Evolutionary conservation across 2,329 filamentous ascomycete genomes (phyloP).

Genomic region (Madurella fahalii): DNA sequence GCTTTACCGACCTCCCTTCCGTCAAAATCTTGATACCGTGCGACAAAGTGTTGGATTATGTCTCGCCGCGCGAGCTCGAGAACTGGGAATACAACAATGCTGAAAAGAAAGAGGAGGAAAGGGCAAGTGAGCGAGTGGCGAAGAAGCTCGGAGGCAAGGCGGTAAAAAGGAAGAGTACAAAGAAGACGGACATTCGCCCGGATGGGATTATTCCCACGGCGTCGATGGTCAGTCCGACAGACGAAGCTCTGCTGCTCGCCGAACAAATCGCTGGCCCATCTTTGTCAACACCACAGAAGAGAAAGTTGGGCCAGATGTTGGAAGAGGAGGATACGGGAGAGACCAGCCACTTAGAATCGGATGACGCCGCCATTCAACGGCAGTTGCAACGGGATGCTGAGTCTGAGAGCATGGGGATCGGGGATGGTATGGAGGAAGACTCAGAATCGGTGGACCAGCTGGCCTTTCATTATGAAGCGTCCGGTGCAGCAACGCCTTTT

Average conservation of each 20-base stretch:
- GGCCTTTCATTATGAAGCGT: background rate
- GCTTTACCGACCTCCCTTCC: conserved; percentile 50
- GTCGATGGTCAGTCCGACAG: conserved; percentile 16
- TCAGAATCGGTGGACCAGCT: conserved; percentile 15
- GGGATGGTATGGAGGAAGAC: conserved; percentile 10
- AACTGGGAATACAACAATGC: conserved; percentile 50
- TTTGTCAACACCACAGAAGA: conserved; percentile 38
- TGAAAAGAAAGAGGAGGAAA: conserved; percentile 40
- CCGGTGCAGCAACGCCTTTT: conserved; percentile 6
- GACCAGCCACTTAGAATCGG: conserved; percentile 18
- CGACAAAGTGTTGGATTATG: conserved; percentile 52
- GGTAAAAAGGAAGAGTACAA: background rate
- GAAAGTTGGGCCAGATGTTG: conserved; percentile 26
- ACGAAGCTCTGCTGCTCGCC: conserved; percentile 29
- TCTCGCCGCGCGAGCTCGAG: conserved; percentile 53
- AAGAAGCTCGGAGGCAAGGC: conserved; percentile 1
- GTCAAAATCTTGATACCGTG: conserved; percentile 44
- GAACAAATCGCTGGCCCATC: conserved; percentile 34
- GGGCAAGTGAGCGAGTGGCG: conserved; percentile 13
- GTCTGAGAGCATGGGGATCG: background rate
- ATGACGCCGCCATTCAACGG: conserved; percentile 30
- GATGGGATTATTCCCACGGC: background rate
- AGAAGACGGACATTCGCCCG: conserved; percentile 13
- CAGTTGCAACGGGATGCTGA: conserved; percentile 26
- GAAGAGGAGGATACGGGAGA: conserved; percentile 20